Conservation (phyloP, 2,329 filamentous ascomycete species). For the Aspergillus vadensis region DNA sequence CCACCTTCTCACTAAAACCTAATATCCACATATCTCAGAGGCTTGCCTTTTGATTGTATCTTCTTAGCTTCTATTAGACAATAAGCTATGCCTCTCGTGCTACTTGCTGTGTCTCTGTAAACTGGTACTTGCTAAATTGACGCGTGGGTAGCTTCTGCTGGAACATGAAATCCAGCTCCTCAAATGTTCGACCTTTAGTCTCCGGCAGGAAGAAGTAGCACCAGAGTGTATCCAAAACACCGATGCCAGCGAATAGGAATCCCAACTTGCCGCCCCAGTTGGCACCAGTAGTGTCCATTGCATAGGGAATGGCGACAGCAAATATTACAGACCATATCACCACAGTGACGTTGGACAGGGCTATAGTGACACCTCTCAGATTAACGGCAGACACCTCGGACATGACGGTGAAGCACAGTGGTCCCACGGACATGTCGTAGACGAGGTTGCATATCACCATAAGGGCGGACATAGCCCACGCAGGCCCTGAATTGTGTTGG, state of each 20-base stretch:
- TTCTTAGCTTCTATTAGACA: not conserved
- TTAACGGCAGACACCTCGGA: conserved; percentile 55
- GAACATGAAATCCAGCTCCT: conserved; percentile 19
- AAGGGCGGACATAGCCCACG: conserved; percentile 45
- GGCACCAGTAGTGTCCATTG: conserved; percentile 32
- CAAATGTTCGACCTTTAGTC: conserved; percentile 16
- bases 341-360: conserved; percentile 22
- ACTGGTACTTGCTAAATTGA: not conserved
- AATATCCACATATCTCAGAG: too few species aligned
- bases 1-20: rapidly evolving
- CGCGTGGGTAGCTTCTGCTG: not conserved
- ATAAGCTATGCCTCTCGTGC: not conserved
- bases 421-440: conserved; percentile 53
- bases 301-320: conserved; percentile 35
- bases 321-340: conserved; percentile 31
- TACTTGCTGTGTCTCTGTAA: not conserved
- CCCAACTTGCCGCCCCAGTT: conserved; percentile 17
- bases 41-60: too few species aligned
- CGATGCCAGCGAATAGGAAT: conserved; percentile 11
- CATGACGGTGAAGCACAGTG: conserved; percentile 54
- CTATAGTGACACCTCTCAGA: conserved; percentile 55
- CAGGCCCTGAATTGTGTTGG: conserved; percentile 26
- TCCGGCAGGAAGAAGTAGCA: conserved; percentile 14
- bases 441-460: conserved; percentile 19
- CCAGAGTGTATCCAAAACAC: conserved; percentile 1